These are phyloP conservation scores for Yamadazyma laniorum DNA, from an alignment of 805 yeast genomes.

Conservation along the genomic window DNA sequence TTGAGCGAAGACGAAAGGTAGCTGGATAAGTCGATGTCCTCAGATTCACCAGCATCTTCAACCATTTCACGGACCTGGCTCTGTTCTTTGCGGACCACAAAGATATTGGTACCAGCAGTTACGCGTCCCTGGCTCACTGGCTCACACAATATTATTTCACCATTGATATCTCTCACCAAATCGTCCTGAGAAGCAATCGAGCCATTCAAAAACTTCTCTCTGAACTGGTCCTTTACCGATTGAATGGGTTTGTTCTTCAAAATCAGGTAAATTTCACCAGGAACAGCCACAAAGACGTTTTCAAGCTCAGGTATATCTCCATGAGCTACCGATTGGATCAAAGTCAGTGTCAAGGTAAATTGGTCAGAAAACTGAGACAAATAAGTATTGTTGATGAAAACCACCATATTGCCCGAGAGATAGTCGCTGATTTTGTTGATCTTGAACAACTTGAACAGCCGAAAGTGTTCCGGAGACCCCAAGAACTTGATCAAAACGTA, in stretches of 20 bases:
- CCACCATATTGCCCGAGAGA: slow-evolving; percentile 27
- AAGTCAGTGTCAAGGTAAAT: slow-evolving; percentile 42
- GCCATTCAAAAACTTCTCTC: slow-evolving; percentile 24
- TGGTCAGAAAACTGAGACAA: slow-evolving; percentile 31
- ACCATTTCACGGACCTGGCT: neutral
- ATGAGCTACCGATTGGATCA: slow-evolving; percentile 33
- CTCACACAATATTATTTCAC: slow-evolving; percentile 60
- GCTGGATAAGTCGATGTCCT: slow-evolving; percentile 25
- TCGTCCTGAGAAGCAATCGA: slow-evolving; percentile 43
- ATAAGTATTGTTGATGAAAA: slow-evolving; percentile 37
- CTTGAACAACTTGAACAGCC: slow-evolving; percentile 32
- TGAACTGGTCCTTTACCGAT: slow-evolving; percentile 33
- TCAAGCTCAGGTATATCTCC: slow-evolving; percentile 39
- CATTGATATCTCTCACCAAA: slow-evolving; percentile 42
- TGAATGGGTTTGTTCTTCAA: slow-evolving; percentile 30
- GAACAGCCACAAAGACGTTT: slow-evolving; percentile 48
- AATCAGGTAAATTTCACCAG: slow-evolving; percentile 37
- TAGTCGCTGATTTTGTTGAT: slow-evolving; percentile 30
- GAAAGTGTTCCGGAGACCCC: slow-evolving; percentile 40
- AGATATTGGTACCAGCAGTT: slow-evolving; percentile 46
- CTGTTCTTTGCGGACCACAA: slow-evolving; percentile 41
- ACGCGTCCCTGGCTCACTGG: slow-evolving; percentile 71
- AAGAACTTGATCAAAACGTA: slow-evolving; percentile 36
- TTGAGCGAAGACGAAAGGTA: slow-evolving; percentile 31
- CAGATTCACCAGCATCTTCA: slow-evolving; percentile 11